These are phyloP conservation scores for Boletus rubropictus DNA, from an alignment of 768 basidiomycete species.

Conservation along the genomic window DNA sequence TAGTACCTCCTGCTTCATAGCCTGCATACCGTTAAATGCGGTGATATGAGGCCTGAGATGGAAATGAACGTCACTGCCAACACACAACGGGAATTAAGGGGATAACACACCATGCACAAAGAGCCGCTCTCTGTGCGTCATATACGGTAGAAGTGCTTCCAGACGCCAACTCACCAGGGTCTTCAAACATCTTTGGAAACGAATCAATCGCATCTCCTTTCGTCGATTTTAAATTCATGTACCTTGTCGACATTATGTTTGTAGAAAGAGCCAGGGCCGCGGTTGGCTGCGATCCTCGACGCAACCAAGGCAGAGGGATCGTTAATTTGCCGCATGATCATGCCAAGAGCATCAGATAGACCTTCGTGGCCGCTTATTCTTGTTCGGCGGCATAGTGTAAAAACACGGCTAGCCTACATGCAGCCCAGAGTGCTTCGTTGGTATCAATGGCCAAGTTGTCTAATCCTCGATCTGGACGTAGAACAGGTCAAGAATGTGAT, in stretches of 20 bases:
- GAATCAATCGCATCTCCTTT: background rate
- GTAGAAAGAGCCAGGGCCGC: constrained; percentile 45
- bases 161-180: constrained; percentile 53
- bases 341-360: constrained; percentile 37
- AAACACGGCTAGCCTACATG: constrained; percentile 49
- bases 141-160: constrained; percentile 54
- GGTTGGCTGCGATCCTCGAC: constrained; percentile 49
- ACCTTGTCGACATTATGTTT: constrained; percentile 59
- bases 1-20: constrained; percentile 12
- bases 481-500: constrained; percentile 4
- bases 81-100: constrained; percentile 1
- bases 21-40: constrained; percentile 32
- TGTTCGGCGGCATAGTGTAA: background rate
- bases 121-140: constrained; percentile 45
- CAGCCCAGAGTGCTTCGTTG: constrained; percentile 57
- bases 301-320: constrained; percentile 40
- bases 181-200: constrained; percentile 53
- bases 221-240: constrained; percentile 1
- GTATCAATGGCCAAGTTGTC: constrained; percentile 62
- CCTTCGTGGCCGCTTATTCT: constrained; percentile 25
- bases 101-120: constrained; percentile 52
- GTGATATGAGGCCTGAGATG: constrained; percentile 28
- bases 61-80: constrained; percentile 5
- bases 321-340: constrained; percentile 35
- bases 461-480: constrained; percentile 38